Evolutionary conservation across 2,329 filamentous ascomycete species (phyloP), one percentile per base, ranked within the genome.

Genomic region (Peltaster fructicola): DNA sequence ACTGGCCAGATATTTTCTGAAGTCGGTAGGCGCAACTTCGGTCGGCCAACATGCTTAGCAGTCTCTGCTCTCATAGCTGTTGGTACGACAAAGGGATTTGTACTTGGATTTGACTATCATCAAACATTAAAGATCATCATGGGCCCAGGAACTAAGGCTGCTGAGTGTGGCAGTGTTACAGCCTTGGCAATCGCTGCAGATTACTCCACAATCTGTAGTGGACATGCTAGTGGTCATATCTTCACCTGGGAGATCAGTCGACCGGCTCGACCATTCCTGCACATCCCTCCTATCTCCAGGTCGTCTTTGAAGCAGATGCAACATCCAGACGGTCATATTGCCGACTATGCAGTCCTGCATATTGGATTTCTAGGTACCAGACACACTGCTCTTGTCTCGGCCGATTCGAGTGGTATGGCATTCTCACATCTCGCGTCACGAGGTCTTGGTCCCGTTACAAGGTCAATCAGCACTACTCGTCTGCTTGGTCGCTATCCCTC

Each of bases 101-200:
- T 95, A 29, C 59, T 98, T 45, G 72, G 95, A 31, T 98, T 98
- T 56, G 90, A 98, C 56, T 95, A 93, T 51, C 81, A 90, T 48
- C 88, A 98, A 53, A 88, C 78, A 38, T 57, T 95, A 29, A 93
- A 91, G 53, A 74, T 78, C 40, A 91, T 95, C 30, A 81, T 98
- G 35, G 88, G 88, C 2, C 77, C 79, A 15, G 84, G 85, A 16
- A 92, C 84, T 1, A 92, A 88, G 63, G 85, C 88, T 41, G 68
- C 91, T 24, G 88, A 95, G 54, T 90, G 77, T 35, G 90, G 88
- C 1, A 60, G 82, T 22, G 65, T 98, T 23, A 91, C 81, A 4
- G 68, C 88, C 1, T 60, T 98, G 30, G 81, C 88, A 4, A 71
- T 95, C 30, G 92, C 88, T 14, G 84, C 85, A 10, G 88, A 98